phyloP scores from a whole-genome alignment of 225 moss, liverwort and hornwort genomes.

The Polytrichum formosum region DNA sequence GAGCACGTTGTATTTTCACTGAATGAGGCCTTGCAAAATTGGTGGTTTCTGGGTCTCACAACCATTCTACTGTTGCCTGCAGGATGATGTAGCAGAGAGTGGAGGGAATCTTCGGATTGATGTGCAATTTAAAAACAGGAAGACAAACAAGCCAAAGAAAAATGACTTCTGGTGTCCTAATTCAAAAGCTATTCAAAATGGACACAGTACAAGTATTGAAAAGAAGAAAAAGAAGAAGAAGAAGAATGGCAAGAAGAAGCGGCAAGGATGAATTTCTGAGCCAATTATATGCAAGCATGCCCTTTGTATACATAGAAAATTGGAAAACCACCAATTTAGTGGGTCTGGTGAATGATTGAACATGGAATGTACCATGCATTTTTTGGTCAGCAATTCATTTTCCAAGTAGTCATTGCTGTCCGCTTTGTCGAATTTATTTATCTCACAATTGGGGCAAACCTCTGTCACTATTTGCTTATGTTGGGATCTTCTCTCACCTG shows the following conservation, averaged over 20 bases:
- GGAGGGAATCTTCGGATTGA: constrained; percentile 17
- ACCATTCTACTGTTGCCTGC: constrained; percentile 8
- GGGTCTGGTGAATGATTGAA: too few relatives aligned
- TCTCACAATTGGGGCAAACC: too few relatives aligned
- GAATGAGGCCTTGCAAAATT: not conserved
- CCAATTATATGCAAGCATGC: not conserved
- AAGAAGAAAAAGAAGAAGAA: constrained; percentile 37
- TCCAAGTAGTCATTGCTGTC: too few relatives aligned
- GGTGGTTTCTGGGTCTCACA: not conserved
- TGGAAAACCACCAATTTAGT: not conserved
- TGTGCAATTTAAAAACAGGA: constrained; percentile 26
- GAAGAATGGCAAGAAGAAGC: constrained; percentile 17
- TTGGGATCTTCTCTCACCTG: too few relatives aligned
- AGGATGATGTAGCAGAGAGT: constrained; percentile 27
- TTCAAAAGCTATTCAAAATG: constrained; percentile 16
- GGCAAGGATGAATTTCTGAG: not conserved
- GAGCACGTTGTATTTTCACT: too few relatives aligned
- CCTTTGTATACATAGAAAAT: not conserved
- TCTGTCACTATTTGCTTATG: too few relatives aligned
- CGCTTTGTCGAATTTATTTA: too few relatives aligned
- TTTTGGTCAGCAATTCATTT: too few relatives aligned
- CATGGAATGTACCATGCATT: too few relatives aligned
- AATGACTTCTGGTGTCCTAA: constrained; percentile 8
- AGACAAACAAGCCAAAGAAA: constrained; percentile 26
- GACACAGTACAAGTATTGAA: constrained; percentile 18